These are phyloP conservation scores for Russula sp. DNA, from an alignment of 768 basidiomycete genomes.

Conservation along the genomic window DNA sequence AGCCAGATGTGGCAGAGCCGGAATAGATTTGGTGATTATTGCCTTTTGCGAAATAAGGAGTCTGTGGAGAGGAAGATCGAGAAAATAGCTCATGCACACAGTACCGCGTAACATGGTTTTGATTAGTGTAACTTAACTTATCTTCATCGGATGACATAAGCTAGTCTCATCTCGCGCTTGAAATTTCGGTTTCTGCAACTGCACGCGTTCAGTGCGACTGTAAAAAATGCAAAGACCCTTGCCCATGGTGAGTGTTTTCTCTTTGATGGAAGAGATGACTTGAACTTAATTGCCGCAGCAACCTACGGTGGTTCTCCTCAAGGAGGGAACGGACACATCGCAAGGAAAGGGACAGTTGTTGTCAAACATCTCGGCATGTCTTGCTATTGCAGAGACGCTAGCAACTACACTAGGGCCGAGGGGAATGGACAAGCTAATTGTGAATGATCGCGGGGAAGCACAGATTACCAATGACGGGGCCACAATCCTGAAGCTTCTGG, in stretches of 20 bases:
- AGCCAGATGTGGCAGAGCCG: conserved; percentile 59
- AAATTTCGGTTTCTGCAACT: not conserved
- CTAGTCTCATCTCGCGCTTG: conserved; percentile 1
- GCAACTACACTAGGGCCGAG: conserved; percentile 95
- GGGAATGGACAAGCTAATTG: conserved; percentile 99
- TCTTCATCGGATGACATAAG: conserved; percentile 22
- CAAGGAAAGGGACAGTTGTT: conserved; percentile 91
- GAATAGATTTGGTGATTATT: conserved; percentile 89
- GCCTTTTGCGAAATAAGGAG: conserved; percentile 68
- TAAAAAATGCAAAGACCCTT: conserved; percentile 75
- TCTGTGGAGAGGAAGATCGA: conserved; percentile 35
- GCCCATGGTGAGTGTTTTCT: conserved; percentile 28
- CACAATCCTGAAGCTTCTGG: conserved; percentile 94
- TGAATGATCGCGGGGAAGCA: conserved; percentile 88
- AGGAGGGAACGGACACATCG: conserved; percentile 94
- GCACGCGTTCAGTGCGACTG: not conserved
- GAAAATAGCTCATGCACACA: conserved; percentile 7
- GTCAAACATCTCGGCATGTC: conserved; percentile 95
- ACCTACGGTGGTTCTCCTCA: conserved; percentile 95
- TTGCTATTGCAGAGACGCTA: conserved; percentile 88
- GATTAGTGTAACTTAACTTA: not conserved
- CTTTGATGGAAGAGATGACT: not conserved
- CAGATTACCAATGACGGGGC: conserved; percentile 99
- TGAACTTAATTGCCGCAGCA: conserved; percentile 52
- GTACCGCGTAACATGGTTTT: not conserved